phyloP scores from a whole-genome alignment of 768 basidiomycete species.

The Tricholoma bakamatsutake region DNA sequence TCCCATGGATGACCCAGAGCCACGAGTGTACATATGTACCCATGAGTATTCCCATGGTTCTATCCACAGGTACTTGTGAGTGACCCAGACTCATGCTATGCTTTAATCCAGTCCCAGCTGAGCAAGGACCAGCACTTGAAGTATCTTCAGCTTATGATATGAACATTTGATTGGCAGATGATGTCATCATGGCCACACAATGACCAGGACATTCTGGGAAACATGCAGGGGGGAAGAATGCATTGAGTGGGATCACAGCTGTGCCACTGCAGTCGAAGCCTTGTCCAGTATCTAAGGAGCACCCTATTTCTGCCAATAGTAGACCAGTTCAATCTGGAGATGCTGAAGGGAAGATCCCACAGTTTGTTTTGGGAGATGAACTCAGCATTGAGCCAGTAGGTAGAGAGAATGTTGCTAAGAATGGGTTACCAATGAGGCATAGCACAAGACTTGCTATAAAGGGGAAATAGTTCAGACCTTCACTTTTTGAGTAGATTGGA shows the following conservation, averaged over 20 bases:
- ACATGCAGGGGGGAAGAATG: not conserved
- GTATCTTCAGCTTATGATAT: not conserved
- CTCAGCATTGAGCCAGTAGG: not conserved
- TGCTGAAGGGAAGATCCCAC: not conserved
- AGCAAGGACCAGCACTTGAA: not conserved
- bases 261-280: not conserved
- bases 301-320: not conserved
- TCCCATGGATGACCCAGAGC: too few species aligned
- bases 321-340: not conserved
- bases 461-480: not conserved
- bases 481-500: not conserved
- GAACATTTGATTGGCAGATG: not conserved
- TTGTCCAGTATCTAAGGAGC: not conserved
- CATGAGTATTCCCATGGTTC: too few species aligned
- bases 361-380: not conserved
- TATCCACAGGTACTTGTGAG: too few species aligned
- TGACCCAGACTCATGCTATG: too few species aligned
- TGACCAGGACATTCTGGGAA: not conserved
- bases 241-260: not conserved
- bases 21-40: too few species aligned
- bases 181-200: not conserved
- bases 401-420: not conserved
- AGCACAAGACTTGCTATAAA: not conserved
- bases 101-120: too few species aligned
- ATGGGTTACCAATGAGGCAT: not conserved